Conservation (phyloP, 345 rosid genomes). For the Clausena lansium region DNA sequence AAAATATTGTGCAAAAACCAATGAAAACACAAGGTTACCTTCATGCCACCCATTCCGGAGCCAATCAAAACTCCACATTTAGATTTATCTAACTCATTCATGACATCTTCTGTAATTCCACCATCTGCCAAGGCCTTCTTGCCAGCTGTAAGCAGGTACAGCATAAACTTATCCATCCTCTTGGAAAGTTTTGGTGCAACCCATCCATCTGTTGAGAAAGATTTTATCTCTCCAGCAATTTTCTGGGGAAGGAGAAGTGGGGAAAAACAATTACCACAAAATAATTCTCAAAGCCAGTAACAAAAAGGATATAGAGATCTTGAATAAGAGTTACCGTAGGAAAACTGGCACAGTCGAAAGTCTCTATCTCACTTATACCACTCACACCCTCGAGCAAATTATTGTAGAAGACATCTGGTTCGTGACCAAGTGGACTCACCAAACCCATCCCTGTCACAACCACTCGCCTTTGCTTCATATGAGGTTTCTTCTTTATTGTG, state of each 20-base stretch:
- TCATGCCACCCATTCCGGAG: constrained; percentile 94
- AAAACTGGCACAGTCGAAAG: constrained; percentile 75
- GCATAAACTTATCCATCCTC: constrained; percentile 98
- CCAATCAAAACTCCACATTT: constrained; percentile 95
- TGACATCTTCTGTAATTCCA: constrained; percentile 71
- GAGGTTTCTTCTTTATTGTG: constrained; percentile 55
- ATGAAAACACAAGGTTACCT: constrained; percentile 41
- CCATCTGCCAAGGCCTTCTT: constrained; percentile 94
- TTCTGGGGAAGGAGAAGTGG: constrained; percentile 39
- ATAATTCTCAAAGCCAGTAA: constrained; percentile 12
- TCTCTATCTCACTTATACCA: constrained; percentile 83
- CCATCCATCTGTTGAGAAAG: constrained; percentile 84
- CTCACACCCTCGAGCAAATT: constrained; percentile 88
- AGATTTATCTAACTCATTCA: constrained; percentile 71
- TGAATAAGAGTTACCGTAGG: constrained; percentile 58
- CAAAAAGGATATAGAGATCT: constrained; percentile 10
- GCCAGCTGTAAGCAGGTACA: constrained; percentile 88
- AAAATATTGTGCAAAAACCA: neutral
- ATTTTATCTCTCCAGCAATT: constrained; percentile 93
- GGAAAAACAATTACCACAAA: constrained; percentile 10
- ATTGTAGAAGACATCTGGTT: constrained; percentile 64
- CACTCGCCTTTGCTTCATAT: constrained; percentile 67
- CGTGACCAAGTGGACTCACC: constrained; percentile 85
- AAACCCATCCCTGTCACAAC: constrained; percentile 98
- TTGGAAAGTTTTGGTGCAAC: constrained; percentile 80